Evolutionary conservation across 768 basidiomycete species (phyloP), one percentile per base, ranked within the genome.

Genomic region (Chiua virens): DNA sequence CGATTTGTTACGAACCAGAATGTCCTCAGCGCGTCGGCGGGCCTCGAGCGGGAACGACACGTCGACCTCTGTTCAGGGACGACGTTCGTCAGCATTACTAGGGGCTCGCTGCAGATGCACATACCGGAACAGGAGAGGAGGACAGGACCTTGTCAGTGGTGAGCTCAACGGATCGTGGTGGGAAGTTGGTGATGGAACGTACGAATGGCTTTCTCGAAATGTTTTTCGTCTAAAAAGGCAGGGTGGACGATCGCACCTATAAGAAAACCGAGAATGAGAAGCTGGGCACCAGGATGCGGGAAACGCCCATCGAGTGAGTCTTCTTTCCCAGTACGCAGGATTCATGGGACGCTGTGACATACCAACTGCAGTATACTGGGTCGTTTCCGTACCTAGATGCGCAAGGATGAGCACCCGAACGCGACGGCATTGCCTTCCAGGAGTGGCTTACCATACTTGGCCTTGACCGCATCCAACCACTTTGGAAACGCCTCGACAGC

Each of bases 1-100:
- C 8, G 76, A 71, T 42, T 80, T 79, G 17, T 62, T 69, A 28
- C 72, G 74, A 1, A 75, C 69, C 22, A 85, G 56, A 9, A 83
- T 76, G 38, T 81, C 80, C 52, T 85, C 82, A 0, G 81, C 83
- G 1, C 75, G 71, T 20, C 77, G 73, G 20, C 83, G 79, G 0
- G 72, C 70, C 13, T 73, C 73, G 6, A 73, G 48, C 0, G 78
- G 72, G 68, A 85, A 85, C 0, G 78, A 71, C 3, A 62, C 53
- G 60, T 85, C 83, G 14, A 60, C 69, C 64, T 85, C 81, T n/a
- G n/a, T n/a, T 79, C n/a, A n/a, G n/a, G n/a, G 17, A 32, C 27
- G 32, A 34, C 11, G 14, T 15, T 13, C 32, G 32, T 34, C 32
- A 34, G 32, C 32, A 10, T 20, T 23, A 37, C 30, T 1, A 23